phyloP scores from a whole-genome alignment of 768 basidiomycete species.

The Phylloporus sp. region DNA sequence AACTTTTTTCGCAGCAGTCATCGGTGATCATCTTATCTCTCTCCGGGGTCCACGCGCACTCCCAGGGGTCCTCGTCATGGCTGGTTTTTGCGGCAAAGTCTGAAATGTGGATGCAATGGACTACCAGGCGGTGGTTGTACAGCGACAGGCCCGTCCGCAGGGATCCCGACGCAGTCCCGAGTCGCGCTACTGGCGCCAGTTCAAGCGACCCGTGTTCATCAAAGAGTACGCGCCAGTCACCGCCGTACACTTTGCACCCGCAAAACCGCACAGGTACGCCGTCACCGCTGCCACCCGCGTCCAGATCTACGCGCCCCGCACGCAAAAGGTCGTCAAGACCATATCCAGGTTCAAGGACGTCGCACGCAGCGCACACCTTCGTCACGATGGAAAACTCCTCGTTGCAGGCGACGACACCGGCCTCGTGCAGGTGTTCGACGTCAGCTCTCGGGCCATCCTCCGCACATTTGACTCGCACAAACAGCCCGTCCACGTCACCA shows the following conservation, averaged over 20 bases:
- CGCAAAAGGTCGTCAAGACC: conserved; percentile 94
- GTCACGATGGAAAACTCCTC: conserved; percentile 90
- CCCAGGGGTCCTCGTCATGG: conserved; percentile 7
- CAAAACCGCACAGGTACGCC: conserved; percentile 89
- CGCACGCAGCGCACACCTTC: conserved; percentile 82
- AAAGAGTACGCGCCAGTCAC: conserved; percentile 97
- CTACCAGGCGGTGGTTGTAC: conserved; percentile 71
- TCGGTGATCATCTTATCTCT: conserved; percentile 19
- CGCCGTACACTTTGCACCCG: conserved; percentile 83
- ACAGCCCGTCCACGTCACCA: conserved; percentile 92
- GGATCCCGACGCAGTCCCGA: conserved; percentile 63
- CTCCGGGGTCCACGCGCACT: conserved; percentile 5
- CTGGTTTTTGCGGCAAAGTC: not conserved
- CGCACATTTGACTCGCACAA: conserved; percentile 91
- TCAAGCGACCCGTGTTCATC: conserved; percentile 87
- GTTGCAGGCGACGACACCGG: conserved; percentile 96
- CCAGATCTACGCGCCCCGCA: conserved; percentile 93
- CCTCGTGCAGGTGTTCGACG: conserved; percentile 85
- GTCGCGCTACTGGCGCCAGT: conserved; percentile 82
- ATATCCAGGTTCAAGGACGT: conserved; percentile 97
- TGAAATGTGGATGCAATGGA: conserved; percentile 60
- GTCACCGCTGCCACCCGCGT: conserved; percentile 92
- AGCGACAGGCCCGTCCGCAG: conserved; percentile 51
- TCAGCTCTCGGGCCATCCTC: conserved; percentile 88
- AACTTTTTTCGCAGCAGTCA: not conserved